Percentiles rank a stretch among this genome's conserved stretches.
phyloP scores from a whole-genome alignment of 2,329 filamentous ascomycete species.

The Monosporascus sp. region DNA sequence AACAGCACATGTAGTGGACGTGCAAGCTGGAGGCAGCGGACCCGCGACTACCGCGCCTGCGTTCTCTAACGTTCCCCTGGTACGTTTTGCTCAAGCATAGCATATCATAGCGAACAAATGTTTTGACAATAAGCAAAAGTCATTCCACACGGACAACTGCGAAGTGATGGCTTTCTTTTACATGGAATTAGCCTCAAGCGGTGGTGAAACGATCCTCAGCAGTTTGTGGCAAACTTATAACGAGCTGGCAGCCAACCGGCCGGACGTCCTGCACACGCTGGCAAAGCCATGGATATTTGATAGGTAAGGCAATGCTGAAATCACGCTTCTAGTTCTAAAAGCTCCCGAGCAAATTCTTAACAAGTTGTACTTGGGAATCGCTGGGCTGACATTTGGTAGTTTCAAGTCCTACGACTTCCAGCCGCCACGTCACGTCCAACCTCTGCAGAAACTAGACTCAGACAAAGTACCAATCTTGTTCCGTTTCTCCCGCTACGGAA shows the following conservation, averaged over 20 bases:
- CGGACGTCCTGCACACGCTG: conserved; percentile 9
- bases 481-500: conserved; percentile 8
- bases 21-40: conserved; percentile 2
- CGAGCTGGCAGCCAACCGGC: conserved; percentile 4
- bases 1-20: conserved; percentile 1
- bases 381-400: background rate
- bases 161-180: conserved; percentile 9
- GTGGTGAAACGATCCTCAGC: conserved; percentile 7
- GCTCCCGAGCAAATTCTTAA: no score
- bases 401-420: background rate
- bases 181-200: conserved; percentile 6
- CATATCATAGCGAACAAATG: background rate
- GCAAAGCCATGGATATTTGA: conserved; percentile 8
- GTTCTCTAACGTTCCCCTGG: conserved; percentile 6
- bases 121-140: background rate
- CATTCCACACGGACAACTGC: conserved; percentile 11
- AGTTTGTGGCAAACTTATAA: conserved; percentile 11
- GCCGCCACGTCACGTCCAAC: background rate
- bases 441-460: background rate
- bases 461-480: conserved; percentile 8
- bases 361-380: background rate
- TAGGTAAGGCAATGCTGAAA: conserved; percentile 3
- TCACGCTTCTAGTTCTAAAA: no score
- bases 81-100: background rate
- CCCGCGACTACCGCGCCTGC: conserved; percentile 2